Conservation (phyloP, 306 rosid species). For the Vigna reflexopilosa region DNA sequence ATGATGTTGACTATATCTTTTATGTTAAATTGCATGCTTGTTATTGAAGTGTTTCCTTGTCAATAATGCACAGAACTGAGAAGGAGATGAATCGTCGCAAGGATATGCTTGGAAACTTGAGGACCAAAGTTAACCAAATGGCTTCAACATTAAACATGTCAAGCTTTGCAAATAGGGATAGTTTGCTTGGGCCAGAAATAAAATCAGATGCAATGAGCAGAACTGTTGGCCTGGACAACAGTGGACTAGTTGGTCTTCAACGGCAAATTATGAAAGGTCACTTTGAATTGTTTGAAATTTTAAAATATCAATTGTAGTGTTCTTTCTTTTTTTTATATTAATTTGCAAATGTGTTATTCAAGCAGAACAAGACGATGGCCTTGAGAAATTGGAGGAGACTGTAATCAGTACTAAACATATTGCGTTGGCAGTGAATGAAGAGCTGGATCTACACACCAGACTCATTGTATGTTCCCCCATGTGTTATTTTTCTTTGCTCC, state of each 20-base stretch:
- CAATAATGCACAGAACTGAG: constrained; percentile 68
- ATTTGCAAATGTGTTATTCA: constrained; percentile 40
- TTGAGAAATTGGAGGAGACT: constrained; percentile 92
- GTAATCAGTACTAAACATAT: constrained; percentile 95
- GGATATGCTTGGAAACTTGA: constrained; percentile 78
- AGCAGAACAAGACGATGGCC: constrained; percentile 98
- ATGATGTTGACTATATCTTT: constrained; percentile 28
- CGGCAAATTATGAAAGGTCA: constrained; percentile 89
- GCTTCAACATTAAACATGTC: constrained; percentile 88
- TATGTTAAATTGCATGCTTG: constrained; percentile 24
- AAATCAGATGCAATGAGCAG: constrained; percentile 83
- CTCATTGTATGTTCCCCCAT: constrained; percentile 72
- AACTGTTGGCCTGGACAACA: constrained; percentile 84
- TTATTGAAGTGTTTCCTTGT: constrained; percentile 41
- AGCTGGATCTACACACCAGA: constrained; percentile 86
- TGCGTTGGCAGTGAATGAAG: constrained; percentile 98
- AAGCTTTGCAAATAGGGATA: constrained; percentile 86
- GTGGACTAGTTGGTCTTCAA: constrained; percentile 86
- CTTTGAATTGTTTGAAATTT: constrained; percentile 38
- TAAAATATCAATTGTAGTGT: constrained; percentile 25
- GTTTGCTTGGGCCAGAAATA: constrained; percentile 91
- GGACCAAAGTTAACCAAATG: constrained; percentile 87
- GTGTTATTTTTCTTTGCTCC: constrained; percentile 18
- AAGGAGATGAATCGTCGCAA: constrained; percentile 98
- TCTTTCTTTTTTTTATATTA: constrained; percentile 36